These are phyloP conservation scores for Globisporangium alternatum DNA, from an alignment of 352 stramenopile species.

Conservation along the genomic window DNA sequence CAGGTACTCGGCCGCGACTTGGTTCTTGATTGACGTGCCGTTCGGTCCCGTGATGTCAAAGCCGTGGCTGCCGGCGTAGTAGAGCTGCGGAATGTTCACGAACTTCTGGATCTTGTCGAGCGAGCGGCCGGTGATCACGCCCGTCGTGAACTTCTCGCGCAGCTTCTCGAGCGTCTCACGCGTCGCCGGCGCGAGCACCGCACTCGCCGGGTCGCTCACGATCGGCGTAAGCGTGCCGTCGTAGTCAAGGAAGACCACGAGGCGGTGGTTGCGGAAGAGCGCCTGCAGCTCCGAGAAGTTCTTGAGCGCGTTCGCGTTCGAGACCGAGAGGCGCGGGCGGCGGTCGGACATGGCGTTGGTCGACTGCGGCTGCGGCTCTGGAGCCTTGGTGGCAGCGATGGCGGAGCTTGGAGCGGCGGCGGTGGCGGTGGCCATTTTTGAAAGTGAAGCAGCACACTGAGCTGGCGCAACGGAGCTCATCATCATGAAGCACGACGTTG, in stretches of 20 bases:
- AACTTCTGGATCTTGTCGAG: slow-evolving; percentile 89
- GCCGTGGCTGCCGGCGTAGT: slow-evolving; percentile 88
- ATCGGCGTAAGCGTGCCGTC: slow-evolving; percentile 90
- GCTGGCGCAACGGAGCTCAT: not conserved
- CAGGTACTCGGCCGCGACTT: slow-evolving; percentile 77
- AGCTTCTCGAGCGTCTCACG: slow-evolving; percentile 76
- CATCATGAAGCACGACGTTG: not conserved
- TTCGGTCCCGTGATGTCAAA: slow-evolving; percentile 87
- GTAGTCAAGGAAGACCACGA: slow-evolving; percentile 89
- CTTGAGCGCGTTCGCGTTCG: slow-evolving; percentile 65
- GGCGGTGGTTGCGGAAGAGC: slow-evolving; percentile 48
- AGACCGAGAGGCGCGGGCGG: slow-evolving; percentile 56
- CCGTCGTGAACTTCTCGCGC: slow-evolving; percentile 76
- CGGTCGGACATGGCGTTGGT: slow-evolving; percentile 5
- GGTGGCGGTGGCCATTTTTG: slow-evolving; percentile 15
- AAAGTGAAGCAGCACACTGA: slow-evolving; percentile 12
- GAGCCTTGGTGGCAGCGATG: not conserved
- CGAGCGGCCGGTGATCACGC: slow-evolving; percentile 84
- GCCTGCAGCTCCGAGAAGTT: slow-evolving; percentile 62
- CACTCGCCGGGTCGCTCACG: slow-evolving; percentile 81
- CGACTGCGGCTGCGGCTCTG: not conserved
- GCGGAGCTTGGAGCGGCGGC: not conserved
- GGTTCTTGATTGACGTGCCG: slow-evolving; percentile 79
- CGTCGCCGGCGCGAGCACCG: slow-evolving; percentile 61
- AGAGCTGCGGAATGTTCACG: slow-evolving; percentile 82